Conservation (phyloP, 352 stramenopile genomes). For the Globisporangium nunn region DNA sequence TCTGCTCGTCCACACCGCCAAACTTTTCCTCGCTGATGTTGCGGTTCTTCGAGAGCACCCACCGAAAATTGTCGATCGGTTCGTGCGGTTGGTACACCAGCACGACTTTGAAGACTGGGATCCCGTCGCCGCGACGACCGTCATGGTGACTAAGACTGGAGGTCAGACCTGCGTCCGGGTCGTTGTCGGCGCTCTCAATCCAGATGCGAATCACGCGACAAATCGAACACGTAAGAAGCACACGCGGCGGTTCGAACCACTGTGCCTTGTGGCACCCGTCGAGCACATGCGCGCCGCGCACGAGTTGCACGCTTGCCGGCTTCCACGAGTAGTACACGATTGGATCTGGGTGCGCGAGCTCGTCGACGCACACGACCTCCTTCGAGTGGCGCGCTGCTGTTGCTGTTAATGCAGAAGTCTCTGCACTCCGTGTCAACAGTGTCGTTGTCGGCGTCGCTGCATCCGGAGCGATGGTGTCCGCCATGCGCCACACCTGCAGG, state of each 20-base stretch:
- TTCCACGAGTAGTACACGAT: slow-evolving; percentile 82
- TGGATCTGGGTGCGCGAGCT: slow-evolving; percentile 44
- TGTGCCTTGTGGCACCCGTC: slow-evolving; percentile 52
- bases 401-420: background rate
- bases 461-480: background rate
- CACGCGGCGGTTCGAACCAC: slow-evolving; percentile 67
- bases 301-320: slow-evolving; percentile 50
- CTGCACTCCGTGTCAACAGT: background rate
- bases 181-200: slow-evolving; percentile 28
- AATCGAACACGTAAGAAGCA: slow-evolving; percentile 67
- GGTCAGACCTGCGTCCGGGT: background rate
- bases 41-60: slow-evolving; percentile 74
- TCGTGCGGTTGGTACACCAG: slow-evolving; percentile 48
- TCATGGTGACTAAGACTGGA: background rate
- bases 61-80: slow-evolving; percentile 60
- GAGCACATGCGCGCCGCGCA: slow-evolving; percentile 35
- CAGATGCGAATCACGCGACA: slow-evolving; percentile 52
- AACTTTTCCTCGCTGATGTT: slow-evolving; percentile 81
- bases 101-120: slow-evolving; percentile 21
- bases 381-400: background rate
- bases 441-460: background rate
- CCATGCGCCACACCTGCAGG: slow-evolving; percentile 60
- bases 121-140: background rate
- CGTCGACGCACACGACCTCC: slow-evolving; percentile 26
- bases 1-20: slow-evolving; percentile 28